These are phyloP conservation scores for Aspergillus aculeatus DNA, from an alignment of 2,329 filamentous ascomycete genomes.

Conservation along the genomic window DNA sequence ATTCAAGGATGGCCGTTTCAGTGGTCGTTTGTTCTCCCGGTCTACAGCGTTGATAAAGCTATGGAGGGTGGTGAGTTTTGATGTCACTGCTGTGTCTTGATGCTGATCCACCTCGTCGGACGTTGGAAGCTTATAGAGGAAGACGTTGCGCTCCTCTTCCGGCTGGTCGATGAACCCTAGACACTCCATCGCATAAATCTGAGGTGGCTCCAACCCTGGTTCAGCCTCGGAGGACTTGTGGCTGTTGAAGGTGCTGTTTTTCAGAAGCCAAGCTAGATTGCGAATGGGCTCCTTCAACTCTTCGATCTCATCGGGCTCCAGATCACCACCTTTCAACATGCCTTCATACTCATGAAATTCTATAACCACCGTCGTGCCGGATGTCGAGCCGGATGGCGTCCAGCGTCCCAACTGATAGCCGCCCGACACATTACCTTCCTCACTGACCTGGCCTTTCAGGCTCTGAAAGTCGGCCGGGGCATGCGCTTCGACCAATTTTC, in stretches of 20 bases:
- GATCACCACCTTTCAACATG: slow-evolving; percentile 21
- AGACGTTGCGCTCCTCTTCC: slow-evolving; percentile 23
- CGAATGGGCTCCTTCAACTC: slow-evolving; percentile 26
- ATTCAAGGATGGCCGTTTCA: slow-evolving; percentile 15
- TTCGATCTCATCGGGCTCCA: slow-evolving; percentile 25
- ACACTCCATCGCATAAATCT: slow-evolving; percentile 31
- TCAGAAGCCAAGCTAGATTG: slow-evolving; percentile 29
- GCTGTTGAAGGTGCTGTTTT: slow-evolving; percentile 24
- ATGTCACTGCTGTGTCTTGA: background rate
- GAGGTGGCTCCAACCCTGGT: slow-evolving; percentile 11
- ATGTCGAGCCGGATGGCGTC: slow-evolving; percentile 7
- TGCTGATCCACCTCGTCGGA: background rate
- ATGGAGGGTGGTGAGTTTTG: slow-evolving; percentile 17
- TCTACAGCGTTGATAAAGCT: slow-evolving; percentile 24
- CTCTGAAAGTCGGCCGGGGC: slow-evolving; percentile 22
- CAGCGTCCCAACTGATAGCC: slow-evolving; percentile 25
- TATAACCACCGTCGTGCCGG: slow-evolving; percentile 19
- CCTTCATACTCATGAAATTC: slow-evolving; percentile 30
- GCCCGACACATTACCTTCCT: slow-evolving; percentile 19
- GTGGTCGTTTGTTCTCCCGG: slow-evolving; percentile 13
- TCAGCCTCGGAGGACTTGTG: background rate
- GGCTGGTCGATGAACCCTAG: slow-evolving; percentile 28
- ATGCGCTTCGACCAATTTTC: slow-evolving; percentile 19
- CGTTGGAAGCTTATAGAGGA: slow-evolving; percentile 26
- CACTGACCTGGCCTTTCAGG: slow-evolving; percentile 22